Conservation (phyloP, 257 asterid species). For the Solanum clarkiae region DNA sequence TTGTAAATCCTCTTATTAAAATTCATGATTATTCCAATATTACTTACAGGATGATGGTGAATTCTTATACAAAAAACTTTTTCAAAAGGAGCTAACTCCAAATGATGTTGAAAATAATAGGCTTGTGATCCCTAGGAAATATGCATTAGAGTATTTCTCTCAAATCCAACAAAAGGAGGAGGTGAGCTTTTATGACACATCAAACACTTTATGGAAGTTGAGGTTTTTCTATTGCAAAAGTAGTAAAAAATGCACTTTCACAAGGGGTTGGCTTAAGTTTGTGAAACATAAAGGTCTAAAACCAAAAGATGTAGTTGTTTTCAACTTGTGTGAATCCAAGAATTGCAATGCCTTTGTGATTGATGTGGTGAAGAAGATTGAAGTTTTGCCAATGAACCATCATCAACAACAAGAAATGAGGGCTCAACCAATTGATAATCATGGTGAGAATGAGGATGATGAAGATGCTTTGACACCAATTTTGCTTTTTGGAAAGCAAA, state of each 20-base stretch:
- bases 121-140: constrained; percentile 53
- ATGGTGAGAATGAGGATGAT: not conserved
- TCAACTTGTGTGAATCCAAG: constrained; percentile 30
- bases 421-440: not conserved
- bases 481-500: not conserved
- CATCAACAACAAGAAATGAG: not conserved
- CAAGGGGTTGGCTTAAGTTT: constrained; percentile 65
- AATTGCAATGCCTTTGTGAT: constrained; percentile 21
- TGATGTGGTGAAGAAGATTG: constrained; percentile 18
- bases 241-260: constrained; percentile 65
- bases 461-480: not conserved
- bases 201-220: constrained; percentile 50
- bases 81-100: constrained; percentile 52
- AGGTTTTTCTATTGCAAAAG: constrained; percentile 66
- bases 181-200: constrained; percentile 27
- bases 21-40: not conserved
- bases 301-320: constrained; percentile 34
- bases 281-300: constrained; percentile 35
- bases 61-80: constrained; percentile 12
- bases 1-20: not conserved
- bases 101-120: constrained; percentile 47
- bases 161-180: constrained; percentile 20
- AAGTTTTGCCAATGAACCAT: not conserved
- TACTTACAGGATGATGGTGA: not conserved
- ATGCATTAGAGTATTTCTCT: constrained; percentile 29